A percentile compares a stretch with the other conserved stretches of the same genome.
Conservation (phyloP, 345 rosid species). For the Ailanthus altissimus region DNA sequence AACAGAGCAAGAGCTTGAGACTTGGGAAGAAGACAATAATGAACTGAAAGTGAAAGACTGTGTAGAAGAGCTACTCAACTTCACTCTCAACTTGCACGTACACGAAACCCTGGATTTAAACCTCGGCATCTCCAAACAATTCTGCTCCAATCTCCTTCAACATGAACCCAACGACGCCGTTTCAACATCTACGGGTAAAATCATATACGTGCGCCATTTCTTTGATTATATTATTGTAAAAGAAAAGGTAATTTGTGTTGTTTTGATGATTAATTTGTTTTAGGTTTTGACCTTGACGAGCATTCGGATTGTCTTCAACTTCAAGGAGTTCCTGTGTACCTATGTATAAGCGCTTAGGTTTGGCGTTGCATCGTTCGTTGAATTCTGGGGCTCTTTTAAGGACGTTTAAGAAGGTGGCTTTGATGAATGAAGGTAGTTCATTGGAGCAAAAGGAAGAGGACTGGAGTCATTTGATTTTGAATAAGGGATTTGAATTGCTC, state of each 20-base stretch:
- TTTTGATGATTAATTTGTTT: no score
- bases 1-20: background rate
- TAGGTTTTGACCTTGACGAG: conserved; percentile 14
- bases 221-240: background rate
- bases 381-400: conserved; percentile 33
- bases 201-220: background rate
- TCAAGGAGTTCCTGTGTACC: conserved; percentile 53
- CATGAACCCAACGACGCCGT: background rate
- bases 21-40: background rate
- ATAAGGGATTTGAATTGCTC: conserved; percentile 39
- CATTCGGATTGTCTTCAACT: no score
- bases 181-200: background rate
- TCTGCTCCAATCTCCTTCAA: conserved; percentile 41
- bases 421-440: conserved; percentile 28
- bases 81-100: conserved; percentile 39
- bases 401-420: conserved; percentile 24
- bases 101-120: conserved; percentile 34
- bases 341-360: conserved; percentile 50
- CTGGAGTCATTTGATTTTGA: conserved; percentile 40
- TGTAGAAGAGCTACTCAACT: conserved; percentile 44
- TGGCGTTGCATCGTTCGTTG: conserved; percentile 42
- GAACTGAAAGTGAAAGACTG: conserved; percentile 31
- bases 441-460: conserved; percentile 39
- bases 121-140: conserved; percentile 38
- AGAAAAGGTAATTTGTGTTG: background rate